Percentiles rank a stretch among this genome's conserved stretches.
phyloP scores from a whole-genome alignment of 352 stramenopile species.

The Phytopythium vexans region DNA sequence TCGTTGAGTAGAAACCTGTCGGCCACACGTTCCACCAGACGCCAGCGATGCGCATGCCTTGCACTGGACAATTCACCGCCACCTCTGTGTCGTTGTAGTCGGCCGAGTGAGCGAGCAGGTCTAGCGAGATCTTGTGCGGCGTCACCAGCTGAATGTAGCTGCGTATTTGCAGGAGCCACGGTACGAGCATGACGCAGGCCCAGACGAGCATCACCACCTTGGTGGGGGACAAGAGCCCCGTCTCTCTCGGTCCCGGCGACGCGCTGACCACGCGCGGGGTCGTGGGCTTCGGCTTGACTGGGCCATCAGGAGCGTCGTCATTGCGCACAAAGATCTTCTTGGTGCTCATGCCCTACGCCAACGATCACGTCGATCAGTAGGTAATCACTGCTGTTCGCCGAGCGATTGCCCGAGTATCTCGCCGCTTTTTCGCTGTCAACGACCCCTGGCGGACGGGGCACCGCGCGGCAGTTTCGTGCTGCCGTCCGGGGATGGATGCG shows the following conservation, averaged over 20 bases:
- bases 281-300: no score
- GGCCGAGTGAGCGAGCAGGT: conserved; percentile 3
- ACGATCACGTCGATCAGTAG: no score
- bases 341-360: no score
- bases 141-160: conserved; percentile 18
- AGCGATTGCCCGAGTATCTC: no score
- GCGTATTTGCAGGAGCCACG: conserved; percentile 13
- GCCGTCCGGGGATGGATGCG: no score
- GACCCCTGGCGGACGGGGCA: no score
- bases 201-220: conserved; percentile 19
- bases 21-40: conserved; percentile 19
- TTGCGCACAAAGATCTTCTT: no score
- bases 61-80: conserved; percentile 2
- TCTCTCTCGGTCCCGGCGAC: neutral
- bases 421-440: no score
- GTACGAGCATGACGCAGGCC: conserved; percentile 17
- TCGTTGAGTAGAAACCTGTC: conserved; percentile 9
- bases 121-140: conserved; percentile 14
- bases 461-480: no score
- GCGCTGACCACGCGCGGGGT: neutral
- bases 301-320: no score
- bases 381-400: no score
- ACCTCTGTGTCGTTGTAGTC: neutral
- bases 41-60: conserved; percentile 8
- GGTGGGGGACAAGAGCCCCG: neutral